phyloP scores from a whole-genome alignment of 768 basidiomycete species.

The Lactarius akahatsu region DNA sequence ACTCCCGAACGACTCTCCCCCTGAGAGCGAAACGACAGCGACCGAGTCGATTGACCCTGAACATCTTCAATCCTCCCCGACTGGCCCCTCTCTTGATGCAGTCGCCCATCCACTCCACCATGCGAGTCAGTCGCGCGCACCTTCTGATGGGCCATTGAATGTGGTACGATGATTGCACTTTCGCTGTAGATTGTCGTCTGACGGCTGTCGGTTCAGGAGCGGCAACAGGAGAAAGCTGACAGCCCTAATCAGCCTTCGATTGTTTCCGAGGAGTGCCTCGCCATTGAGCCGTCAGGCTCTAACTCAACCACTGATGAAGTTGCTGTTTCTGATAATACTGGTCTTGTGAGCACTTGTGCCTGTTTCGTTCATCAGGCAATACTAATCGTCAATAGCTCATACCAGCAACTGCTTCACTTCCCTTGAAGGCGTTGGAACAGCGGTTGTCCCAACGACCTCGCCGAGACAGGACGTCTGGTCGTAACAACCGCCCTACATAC shows the following conservation, averaged over 20 bases:
- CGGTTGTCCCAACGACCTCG: neutral
- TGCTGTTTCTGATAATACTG: neutral
- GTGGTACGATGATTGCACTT: neutral
- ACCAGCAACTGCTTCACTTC: neutral
- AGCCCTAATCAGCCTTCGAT: neutral
- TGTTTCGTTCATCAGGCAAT: neutral
- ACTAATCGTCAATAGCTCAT: neutral
- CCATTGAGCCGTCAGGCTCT: neutral
- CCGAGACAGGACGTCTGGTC: neutral
- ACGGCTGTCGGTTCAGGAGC: conserved; percentile 6
- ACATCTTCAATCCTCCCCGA: neutral
- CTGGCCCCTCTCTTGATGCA: neutral
- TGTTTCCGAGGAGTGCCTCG: neutral
- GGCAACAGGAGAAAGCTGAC: neutral
- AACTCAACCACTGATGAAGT: neutral
- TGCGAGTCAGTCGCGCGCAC: neutral
- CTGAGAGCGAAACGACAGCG: neutral
- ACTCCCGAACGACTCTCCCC: neutral
- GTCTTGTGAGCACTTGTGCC: neutral
- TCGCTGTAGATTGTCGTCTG: neutral
- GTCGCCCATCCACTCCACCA: neutral
- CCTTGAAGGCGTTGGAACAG: neutral
- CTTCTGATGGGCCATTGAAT: neutral
- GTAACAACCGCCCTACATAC: neutral
- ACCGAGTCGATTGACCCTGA: too few relatives aligned